These are phyloP conservation scores for Ascochyta lentis DNA, from an alignment of 2,329 filamentous ascomycete species.

Conservation along the genomic window DNA sequence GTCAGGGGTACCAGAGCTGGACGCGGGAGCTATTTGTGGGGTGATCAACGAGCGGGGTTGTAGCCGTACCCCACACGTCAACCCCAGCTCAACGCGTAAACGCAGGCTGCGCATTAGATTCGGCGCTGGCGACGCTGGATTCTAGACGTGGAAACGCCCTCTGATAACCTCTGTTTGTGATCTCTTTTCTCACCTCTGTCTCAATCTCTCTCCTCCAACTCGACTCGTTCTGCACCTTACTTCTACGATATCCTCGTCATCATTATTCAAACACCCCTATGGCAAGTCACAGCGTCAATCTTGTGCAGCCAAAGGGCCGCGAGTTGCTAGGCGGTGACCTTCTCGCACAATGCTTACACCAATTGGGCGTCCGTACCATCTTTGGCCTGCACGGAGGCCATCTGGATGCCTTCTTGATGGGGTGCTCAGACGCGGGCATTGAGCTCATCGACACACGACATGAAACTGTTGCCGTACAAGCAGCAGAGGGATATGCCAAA, in stretches of 20 bases:
- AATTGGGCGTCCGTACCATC: slow-evolving; percentile 52
- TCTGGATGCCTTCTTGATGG: slow-evolving; percentile 57
- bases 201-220: too few relatives aligned
- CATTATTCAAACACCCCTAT: slow-evolving; percentile 1
- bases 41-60: slow-evolving; percentile 2
- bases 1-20: not conserved
- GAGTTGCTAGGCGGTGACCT: slow-evolving; percentile 56
- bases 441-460: slow-evolving; percentile 56
- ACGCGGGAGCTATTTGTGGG: not conserved
- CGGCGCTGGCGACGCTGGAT: not conserved
- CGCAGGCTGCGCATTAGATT: not conserved
- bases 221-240: too few relatives aligned
- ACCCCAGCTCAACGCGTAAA: not conserved
- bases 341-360: slow-evolving; percentile 53
- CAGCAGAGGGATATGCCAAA: slow-evolving; percentile 56
- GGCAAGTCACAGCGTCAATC: slow-evolving; percentile 22
- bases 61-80: slow-evolving; percentile 6
- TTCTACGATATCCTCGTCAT: too few relatives aligned
- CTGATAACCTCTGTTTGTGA: not conserved
- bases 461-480: slow-evolving; percentile 57
- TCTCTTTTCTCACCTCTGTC: not conserved
- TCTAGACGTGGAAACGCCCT: not conserved
- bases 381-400: slow-evolving; percentile 59
- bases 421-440: slow-evolving; percentile 51
- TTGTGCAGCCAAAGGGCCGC: slow-evolving; percentile 44